Base-by-base conservation (phyloP, 441 rosid species). In the Gossypium aridum region DNA sequence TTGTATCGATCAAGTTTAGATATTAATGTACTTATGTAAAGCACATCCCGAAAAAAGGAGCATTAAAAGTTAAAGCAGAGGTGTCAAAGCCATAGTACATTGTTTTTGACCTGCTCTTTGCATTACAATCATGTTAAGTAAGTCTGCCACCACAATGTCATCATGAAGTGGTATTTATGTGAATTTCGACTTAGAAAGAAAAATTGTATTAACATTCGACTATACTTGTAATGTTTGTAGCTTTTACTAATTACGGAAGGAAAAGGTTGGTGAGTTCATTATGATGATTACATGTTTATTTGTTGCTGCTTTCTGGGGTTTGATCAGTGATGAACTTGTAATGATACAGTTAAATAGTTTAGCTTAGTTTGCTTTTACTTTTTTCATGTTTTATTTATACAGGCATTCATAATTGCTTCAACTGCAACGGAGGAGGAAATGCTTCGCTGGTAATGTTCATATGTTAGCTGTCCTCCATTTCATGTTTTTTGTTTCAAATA, bases 341-440 rank as follows among this genome's bases (percentile, higher is more conserved):
- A 75, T 16, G 25, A 26, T 76, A 57, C 43, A 49, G 6, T 5
- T 31, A 10, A 10, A 26, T 16, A 7, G 72, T 56, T 72, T 23
- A 43, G 66, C 69, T 77, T 74, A 20, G 76, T 79, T 77, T 67
- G 59, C 79, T 78, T 61, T 72, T 45, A 19, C 8, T 12, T 70
- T 49, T 64, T 56, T 70, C 34, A 22, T 75, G 45, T 2, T 80
- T 16, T 64, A 60, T 74, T 77, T 60, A 75, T 80, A 63, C 90
- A 93, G 99, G 98, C 97, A 70, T 95, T 92, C 83, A 93, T 95
- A 71, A 95, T 89, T 86, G 97, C 97, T 77, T 91, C 98, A 79
- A 94, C 94, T 5, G 97, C 91, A 39, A 88, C 86, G 0, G 89
- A 91, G 79, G 97, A 94, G 74, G 99, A 94, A 86, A 92, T 92